These are phyloP conservation scores for Saussurea involucrata DNA, from an alignment of 129 eudicot genomes.

Conservation along the genomic window DNA sequence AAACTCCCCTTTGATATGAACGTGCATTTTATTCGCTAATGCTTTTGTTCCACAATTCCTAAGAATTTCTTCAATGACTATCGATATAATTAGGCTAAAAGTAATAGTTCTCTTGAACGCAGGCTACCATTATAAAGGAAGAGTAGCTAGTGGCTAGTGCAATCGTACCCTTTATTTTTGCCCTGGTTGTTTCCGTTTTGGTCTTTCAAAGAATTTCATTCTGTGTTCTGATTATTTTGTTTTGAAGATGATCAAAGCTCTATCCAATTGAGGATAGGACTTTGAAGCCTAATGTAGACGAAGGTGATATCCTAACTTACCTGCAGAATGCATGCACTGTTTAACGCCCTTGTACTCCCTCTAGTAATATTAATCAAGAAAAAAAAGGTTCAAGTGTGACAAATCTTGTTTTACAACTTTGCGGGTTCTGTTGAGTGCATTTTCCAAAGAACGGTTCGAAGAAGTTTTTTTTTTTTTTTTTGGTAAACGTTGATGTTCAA, in stretches of 20 bases:
- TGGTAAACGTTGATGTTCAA: no score
- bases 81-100: not conserved
- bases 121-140: not conserved
- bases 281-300: not conserved
- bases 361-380: not conserved
- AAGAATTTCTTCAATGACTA: not conserved
- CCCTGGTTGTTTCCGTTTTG: not conserved
- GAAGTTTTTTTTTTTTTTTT: no score
- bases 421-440: not conserved
- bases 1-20: no score
- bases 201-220: not conserved
- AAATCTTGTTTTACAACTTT: not conserved
- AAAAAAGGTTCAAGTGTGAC: not conserved
- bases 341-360: not conserved
- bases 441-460: no score
- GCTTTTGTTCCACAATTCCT: no score
- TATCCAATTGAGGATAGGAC: not conserved
- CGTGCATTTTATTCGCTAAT: no score
- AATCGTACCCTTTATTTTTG: not conserved
- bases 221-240: not conserved
- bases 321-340: not conserved
- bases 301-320: not conserved
- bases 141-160: not conserved
- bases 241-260: not conserved
- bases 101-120: not conserved